Base-by-base conservation (phyloP, 352 stramenopile species). In the Globisporangium iwayamae region DNA sequence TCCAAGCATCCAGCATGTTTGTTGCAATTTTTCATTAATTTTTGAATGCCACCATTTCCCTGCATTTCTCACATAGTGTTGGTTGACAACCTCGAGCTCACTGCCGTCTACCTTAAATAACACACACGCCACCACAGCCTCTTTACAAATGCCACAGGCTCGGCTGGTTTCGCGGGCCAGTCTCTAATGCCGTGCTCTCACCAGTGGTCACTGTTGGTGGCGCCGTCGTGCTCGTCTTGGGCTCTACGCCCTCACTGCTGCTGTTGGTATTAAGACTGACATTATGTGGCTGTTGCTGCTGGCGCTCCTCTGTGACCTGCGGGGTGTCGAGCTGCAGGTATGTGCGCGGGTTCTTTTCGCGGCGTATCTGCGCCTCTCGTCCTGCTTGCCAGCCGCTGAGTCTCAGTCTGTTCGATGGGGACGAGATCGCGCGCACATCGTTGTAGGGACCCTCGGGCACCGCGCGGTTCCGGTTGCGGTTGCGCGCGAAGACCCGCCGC, bases 361-460 rank as follows among this genome's bases (percentile, higher is more conserved):
- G 63, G 55, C 89, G 68, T 41, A 93, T 87, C 52, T 83, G 47
- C 9, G 76, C 74, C 30, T 72, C 67, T 53, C 90, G 81, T 60
- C 83, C 78, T 3, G 71, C 70, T 4, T 62, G 63, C 83, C 83
- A 93, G 0, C 81, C 83, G 6, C 80, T 87, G 14, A 93, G 76
- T 14, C 84, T 58, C 11, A 93, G 70, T 0, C 80, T 69, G 46
- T 91, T 89, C 5, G 79, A 89, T 9, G 83, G 81, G 13, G 78
- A 89, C n/a, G 76, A 63, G 64, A 90, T 90, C 6, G 80, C 79
- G 43, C 78, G 66, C 20, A 86, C 78, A 34, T 92, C 87, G 60
- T 92, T 91, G 72, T 93, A 93, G 43, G 81, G 79, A 10, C 81
- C 83, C 57, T 82, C 69, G 0, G 55, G 38, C 11, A 54, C 69